Base-by-base conservation (phyloP, 805 yeast genomes). In the Zygotorulaspora chibaensis region DNA sequence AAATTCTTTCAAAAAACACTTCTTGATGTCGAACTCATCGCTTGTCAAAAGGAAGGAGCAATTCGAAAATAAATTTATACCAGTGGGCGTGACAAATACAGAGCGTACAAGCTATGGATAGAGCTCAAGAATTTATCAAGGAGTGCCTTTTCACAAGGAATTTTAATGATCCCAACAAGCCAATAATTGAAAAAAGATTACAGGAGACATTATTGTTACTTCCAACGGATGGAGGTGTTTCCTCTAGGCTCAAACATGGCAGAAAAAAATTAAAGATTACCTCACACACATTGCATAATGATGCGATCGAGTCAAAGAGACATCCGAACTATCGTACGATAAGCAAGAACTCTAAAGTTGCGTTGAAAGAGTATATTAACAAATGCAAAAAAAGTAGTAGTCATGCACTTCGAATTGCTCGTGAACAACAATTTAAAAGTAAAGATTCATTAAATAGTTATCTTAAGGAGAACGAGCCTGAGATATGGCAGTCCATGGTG, bases 171-270 rank as follows among this genome's bases (percentile, higher is more conserved):
- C 62, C 65, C 13, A 54, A 53, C 28, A 61, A 60, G 45, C 65
- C 66, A 0, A 50, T 63, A 15, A 56, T 58, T 30, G 70, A 64
- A 49, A 61, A 52, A 42, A 57, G 64, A 51, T 52, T 62, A 48
- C 65, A 51, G 43, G 67, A 48, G 29, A 67, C 58, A 35, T 59
- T 55, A 18, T 45, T 63, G 8, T 42, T 65, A 6, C 43, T 59
- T 15, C 73, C 74, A 7, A 68, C 73, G 1, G 68, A 62, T 50
- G 67, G 66, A 25, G 65, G 64, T 11, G 33, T 54, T 3, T 47
- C 59, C 8, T 38, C 56, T 3, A 50, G 50, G 36, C 45, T 62
- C 31, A 58, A 55, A 36, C 56, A 47, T 28, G 57, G 43, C 42
- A 57, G 42, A 40, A 55, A 43, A 16, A 53, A 40, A 41, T 40